phyloP scores from a whole-genome alignment of 441 rosid genomes.

The Lepidium campestre region DNA sequence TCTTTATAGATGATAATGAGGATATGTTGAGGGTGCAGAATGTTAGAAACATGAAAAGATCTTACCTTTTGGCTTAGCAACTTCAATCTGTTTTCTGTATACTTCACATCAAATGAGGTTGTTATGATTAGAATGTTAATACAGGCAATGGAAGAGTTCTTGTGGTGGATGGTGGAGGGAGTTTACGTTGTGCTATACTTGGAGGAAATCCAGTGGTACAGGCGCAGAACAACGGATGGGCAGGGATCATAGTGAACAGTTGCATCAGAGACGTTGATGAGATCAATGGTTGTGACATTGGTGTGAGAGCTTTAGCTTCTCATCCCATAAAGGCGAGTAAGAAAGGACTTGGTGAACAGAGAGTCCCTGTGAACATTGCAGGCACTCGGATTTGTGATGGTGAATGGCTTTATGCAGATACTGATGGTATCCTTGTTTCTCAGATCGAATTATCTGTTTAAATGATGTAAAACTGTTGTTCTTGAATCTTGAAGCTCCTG shows the following conservation, averaged over 20 bases:
- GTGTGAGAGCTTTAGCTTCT: constrained; percentile 34
- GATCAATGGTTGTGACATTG: constrained; percentile 34
- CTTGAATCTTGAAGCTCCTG: background rate
- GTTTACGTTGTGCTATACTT: constrained; percentile 78
- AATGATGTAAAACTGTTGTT: background rate
- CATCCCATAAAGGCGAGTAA: constrained; percentile 32
- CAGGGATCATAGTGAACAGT: constrained; percentile 59
- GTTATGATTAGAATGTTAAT: background rate
- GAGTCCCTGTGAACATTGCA: constrained; percentile 63
- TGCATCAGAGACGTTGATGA: constrained; percentile 36
- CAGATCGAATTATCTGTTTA: constrained; percentile 57
- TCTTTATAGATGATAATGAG: background rate
- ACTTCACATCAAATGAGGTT: background rate
- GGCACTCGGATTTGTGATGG: constrained; percentile 84
- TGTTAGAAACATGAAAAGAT: background rate
- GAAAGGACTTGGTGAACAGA: constrained; percentile 57
- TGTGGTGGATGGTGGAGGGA: constrained; percentile 94
- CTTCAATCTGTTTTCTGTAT: background rate
- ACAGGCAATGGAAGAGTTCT: constrained; percentile 77
- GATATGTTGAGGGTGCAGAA: background rate
- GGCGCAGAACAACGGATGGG: constrained; percentile 96
- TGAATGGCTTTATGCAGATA: constrained; percentile 93
- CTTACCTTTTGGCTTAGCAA: background rate
- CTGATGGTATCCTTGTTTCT: constrained; percentile 84
- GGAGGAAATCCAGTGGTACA: constrained; percentile 97